Conservation (phyloP, 306 rosid genomes). For the Prosopis cineraria region DNA sequence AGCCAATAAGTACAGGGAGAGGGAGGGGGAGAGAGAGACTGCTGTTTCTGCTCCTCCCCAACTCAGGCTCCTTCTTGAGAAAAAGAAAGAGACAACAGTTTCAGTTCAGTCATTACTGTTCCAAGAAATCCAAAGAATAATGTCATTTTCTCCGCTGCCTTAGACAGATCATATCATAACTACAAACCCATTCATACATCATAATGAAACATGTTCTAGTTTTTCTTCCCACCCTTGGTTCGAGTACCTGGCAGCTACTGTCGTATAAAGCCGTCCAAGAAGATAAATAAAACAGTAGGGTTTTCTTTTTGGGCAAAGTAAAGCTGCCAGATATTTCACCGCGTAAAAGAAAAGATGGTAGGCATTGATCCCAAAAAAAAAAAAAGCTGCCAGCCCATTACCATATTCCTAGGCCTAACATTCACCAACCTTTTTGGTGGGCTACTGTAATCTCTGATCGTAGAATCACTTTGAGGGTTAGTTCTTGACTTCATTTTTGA, state of each 20-base stretch:
- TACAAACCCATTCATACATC: not conserved
- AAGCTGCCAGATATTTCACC: not conserved
- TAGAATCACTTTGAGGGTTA: not conserved
- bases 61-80: not conserved
- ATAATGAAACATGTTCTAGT: not conserved
- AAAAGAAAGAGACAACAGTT: constrained; percentile 2
- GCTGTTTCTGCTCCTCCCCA: not conserved
- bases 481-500: not conserved
- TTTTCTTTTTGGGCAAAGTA: not conserved
- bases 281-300: not conserved
- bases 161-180: not conserved
- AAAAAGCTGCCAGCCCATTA: not conserved
- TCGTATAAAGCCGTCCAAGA: not conserved
- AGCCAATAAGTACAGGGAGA: constrained; percentile 24
- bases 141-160: constrained; percentile 35
- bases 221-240: not conserved
- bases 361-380: not conserved
- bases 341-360: not conserved
- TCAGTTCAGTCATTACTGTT: constrained; percentile 20
- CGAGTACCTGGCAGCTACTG: constrained; percentile 27
- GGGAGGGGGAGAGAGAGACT: not conserved
- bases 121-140: constrained; percentile 30
- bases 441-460: not conserved
- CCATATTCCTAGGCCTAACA: not conserved
- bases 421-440: not conserved